Evolutionary conservation across 441 rosid species (phyloP).

Genomic region (Theobroma grandiflorum): DNA sequence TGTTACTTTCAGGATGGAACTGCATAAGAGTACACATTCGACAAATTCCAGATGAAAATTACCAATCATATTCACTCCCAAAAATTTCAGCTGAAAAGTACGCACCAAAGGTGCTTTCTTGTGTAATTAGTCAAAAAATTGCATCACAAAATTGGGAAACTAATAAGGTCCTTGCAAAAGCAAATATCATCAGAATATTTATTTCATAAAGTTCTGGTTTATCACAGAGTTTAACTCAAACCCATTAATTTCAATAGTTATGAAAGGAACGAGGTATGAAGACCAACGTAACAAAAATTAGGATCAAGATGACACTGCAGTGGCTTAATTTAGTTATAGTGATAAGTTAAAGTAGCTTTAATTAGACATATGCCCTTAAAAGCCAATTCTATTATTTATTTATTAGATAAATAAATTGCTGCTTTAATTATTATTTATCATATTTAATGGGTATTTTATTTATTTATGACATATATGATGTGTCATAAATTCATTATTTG

Average conservation of each 20-base stretch:
- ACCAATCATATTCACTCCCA: not conserved
- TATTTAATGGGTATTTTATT: not conserved
- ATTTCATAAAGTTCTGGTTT: not conserved
- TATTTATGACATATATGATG: not conserved
- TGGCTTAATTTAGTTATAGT: not conserved
- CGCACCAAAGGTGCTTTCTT: not conserved
- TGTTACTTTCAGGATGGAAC: not conserved
- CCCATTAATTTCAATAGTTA: not conserved
- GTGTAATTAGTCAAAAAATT: not conserved
- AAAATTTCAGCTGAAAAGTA: not conserved
- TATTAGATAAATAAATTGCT: not conserved
- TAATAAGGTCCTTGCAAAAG: not conserved
- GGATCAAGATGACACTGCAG: not conserved
- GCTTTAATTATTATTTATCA: not conserved
- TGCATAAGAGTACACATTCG: not conserved
- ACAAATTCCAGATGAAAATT: constrained; percentile 7
- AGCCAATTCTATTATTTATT: not conserved
- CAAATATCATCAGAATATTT: not conserved
- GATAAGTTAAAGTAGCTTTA: not conserved
- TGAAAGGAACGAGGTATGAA: not conserved
- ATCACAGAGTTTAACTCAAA: not conserved
- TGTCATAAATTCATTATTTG: not conserved
- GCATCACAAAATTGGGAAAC: not conserved
- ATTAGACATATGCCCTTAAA: not conserved
- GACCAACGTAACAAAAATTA: not conserved